A percentile compares a stretch with the other conserved stretches of the same genome.
These are phyloP conservation scores for Moesziomyces sp. DNA, from an alignment of 1,284 basidiomycete species.

Conservation along the genomic window DNA sequence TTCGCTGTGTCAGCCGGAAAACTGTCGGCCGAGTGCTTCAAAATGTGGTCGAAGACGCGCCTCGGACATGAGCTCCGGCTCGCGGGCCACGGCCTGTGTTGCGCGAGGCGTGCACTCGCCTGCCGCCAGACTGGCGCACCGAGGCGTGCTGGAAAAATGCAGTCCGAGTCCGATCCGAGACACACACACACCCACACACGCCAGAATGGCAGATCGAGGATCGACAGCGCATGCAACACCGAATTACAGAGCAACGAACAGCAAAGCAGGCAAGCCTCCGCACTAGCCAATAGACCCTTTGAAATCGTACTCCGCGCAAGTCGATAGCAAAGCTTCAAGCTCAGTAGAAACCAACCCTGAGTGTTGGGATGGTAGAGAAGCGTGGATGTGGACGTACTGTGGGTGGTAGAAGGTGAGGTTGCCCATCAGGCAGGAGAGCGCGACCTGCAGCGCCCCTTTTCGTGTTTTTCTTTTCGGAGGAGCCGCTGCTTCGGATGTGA, in stretches of 20 bases:
- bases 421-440: slow-evolving; percentile 1
- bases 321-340: no score
- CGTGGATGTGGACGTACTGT: no score
- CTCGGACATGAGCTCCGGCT: not conserved
- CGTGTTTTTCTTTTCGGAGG: slow-evolving; percentile 21
- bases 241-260: no score
- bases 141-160: no score
- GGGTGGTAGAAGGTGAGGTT: no score
- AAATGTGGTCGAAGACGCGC: not conserved
- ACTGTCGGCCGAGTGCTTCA: slow-evolving; percentile 14
- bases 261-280: no score
- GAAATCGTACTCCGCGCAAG: no score
- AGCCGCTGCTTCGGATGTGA: slow-evolving; percentile 11
- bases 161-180: slow-evolving; percentile 11
- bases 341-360: no score
- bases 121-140: no score
- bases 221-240: slow-evolving; percentile 29
- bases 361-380: no score
- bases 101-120: no score
- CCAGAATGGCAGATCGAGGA: slow-evolving; percentile 24
- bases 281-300: no score
- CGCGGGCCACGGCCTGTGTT: not conserved
- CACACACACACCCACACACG: not conserved
- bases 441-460: slow-evolving; percentile 6
- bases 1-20: not conserved